phyloP scores from a whole-genome alignment of 2,329 filamentous ascomycete species.

The Seiridium unicorne region DNA sequence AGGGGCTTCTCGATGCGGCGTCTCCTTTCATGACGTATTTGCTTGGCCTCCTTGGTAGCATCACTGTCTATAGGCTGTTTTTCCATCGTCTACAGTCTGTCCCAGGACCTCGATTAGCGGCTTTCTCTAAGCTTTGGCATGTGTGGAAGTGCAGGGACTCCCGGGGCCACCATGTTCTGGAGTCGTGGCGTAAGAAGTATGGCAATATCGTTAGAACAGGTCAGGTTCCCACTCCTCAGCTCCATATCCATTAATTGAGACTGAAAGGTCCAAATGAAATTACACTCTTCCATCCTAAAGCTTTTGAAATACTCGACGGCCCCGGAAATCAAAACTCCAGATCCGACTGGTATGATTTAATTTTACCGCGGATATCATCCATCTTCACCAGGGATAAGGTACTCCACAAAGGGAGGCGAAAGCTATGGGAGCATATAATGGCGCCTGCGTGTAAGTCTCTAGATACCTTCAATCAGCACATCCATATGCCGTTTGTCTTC shows the following conservation, averaged over 20 bases:
- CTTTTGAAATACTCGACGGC: not conserved
- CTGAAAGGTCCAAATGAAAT: not conserved
- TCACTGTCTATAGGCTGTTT: not conserved
- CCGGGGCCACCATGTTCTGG: not conserved
- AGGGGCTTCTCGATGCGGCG: not conserved
- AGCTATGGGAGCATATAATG: not conserved
- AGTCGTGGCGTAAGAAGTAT: not conserved
- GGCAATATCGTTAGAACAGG: not conserved
- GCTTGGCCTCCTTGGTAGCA: not conserved
- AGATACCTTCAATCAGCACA: too few relatives aligned
- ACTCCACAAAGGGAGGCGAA: not conserved
- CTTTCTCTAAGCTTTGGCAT: not conserved
- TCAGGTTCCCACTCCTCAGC: too few relatives aligned
- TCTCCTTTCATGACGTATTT: not conserved
- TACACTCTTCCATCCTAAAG: not conserved
- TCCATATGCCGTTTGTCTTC: too few relatives aligned
- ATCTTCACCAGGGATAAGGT: not conserved
- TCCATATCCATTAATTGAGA: too few relatives aligned
- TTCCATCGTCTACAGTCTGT: not conserved
- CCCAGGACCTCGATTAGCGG: not conserved
- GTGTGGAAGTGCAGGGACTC: not conserved
- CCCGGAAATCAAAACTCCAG: not conserved
- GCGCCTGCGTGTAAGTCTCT: too few relatives aligned
- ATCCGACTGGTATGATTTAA: not conserved
- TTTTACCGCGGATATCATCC: not conserved